Evolutionary conservation across 768 basidiomycete genomes (phyloP), one percentile per base, ranked within the genome.

Genomic region (Macrolepiota albuminosa): DNA sequence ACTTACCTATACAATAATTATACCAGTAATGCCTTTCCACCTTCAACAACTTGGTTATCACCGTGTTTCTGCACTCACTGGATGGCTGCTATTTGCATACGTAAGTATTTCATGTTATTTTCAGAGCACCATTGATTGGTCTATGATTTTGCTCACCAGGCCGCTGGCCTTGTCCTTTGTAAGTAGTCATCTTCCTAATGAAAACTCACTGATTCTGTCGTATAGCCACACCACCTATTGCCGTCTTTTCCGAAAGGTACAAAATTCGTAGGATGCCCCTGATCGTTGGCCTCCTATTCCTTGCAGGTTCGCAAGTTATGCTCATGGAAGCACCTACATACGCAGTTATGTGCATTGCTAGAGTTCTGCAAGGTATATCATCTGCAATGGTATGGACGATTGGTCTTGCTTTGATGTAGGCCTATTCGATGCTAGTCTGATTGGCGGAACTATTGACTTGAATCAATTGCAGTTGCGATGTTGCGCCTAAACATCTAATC

Each of bases 21-120:
- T 86, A 36, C 85, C 86, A 9, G 84, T 86, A 34, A 76, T 86
- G 58, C 85, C 86, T 1, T 87, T 86, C 65, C 84, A 83, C 37
- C 78, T 87, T 26, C 78, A 85, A 64, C 67, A 58, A 6, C 74
- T 86, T 50, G 70, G 75, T 0, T 82, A 81, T 58, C 65, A 67
- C 8, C 57, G 71, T 11, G 77, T 84, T 26, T 85, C 84, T 37
- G 73, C 76, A 2, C 75, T 78, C 34, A 76, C 81, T 0, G 85
- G 85, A 34, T 88, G 85, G 85, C 71, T 87, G 3, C 72, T 87
- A 16, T 84, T 81, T 63, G 78, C 82, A 60, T 86, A 79, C 61
- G 85, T 84, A 61, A 53, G 81, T 75, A 42, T 56, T 58, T 10
- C 8, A 57, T 56, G 7, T 11, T 37, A 18, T 4, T 24, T 34